These are phyloP conservation scores for Microbotryum scabiosae DNA, from an alignment of 1,284 basidiomycete genomes.

Conservation along the genomic window DNA sequence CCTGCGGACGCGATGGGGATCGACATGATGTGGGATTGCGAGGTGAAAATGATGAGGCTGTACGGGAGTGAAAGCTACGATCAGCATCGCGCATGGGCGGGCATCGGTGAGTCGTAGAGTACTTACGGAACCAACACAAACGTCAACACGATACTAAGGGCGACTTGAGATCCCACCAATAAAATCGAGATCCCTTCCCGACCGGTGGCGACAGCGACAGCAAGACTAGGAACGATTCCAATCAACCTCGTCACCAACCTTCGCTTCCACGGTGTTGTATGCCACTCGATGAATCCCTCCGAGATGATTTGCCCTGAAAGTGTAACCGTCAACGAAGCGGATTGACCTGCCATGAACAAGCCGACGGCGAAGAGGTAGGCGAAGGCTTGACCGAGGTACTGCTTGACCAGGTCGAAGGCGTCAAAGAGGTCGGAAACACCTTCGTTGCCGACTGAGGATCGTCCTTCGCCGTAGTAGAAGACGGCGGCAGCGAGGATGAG, in stretches of 20 bases:
- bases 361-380: constrained; percentile 79
- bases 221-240: constrained; percentile 75
- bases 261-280: constrained; percentile 46
- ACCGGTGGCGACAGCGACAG: constrained; percentile 68
- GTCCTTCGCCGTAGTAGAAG: constrained; percentile 56
- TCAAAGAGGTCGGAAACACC: constrained; percentile 57
- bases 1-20: constrained; percentile 6
- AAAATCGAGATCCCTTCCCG: constrained; percentile 66
- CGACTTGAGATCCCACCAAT: constrained; percentile 70
- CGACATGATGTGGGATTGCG: constrained; percentile 28
- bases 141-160: constrained; percentile 77
- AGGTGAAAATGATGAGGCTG: constrained; percentile 33
- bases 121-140: constrained; percentile 63
- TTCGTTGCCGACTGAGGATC: constrained; percentile 17
- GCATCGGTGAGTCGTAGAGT: no score
- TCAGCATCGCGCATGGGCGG: background rate
- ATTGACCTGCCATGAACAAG: constrained; percentile 78
- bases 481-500: constrained; percentile 54
- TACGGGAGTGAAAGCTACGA: background rate
- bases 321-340: constrained; percentile 84
- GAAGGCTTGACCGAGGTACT: constrained; percentile 61
- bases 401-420: constrained; percentile 63
- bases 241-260: constrained; percentile 75
- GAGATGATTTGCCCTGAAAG: constrained; percentile 84
- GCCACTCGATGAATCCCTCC: constrained; percentile 90